Evolutionary conservation across 2,329 filamentous ascomycete genomes (phyloP).

Genomic region (Xylariaceae sp.): DNA sequence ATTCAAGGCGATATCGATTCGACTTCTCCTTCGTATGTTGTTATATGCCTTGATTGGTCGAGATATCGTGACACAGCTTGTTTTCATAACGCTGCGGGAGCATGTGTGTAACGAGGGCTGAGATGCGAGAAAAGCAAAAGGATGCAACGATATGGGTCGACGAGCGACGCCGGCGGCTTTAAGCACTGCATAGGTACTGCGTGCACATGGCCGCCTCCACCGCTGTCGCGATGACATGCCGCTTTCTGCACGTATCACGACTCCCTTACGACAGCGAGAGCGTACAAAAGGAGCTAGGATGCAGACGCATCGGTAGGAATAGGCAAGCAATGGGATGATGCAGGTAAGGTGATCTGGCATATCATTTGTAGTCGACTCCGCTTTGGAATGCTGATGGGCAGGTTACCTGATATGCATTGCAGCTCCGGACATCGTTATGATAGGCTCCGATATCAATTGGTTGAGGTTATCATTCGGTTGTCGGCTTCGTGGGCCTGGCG

Average conservation of each 20-base stretch:
- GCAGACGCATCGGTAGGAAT: constrained; percentile 4
- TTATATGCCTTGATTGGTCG: constrained; percentile 8
- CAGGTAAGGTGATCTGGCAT: constrained; percentile 13
- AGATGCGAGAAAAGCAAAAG: constrained; percentile 1
- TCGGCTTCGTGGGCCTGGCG: constrained; percentile 2
- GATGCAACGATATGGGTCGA: constrained; percentile 1
- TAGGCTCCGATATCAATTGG: constrained; percentile 16
- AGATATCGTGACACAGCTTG: not conserved
- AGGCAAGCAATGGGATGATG: constrained; percentile 11
- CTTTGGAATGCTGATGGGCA: constrained; percentile 12
- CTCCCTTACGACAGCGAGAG: constrained; percentile 1
- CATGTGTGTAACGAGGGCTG: not conserved
- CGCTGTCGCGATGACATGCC: constrained; percentile 7
- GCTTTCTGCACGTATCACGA: constrained; percentile 3
- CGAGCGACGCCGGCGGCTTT: constrained; percentile 5
- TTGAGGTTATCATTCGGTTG: constrained; percentile 7
- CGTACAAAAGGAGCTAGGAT: not conserved
- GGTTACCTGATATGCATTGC: constrained; percentile 16
- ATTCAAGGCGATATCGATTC: constrained; percentile 12
- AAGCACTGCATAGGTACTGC: constrained; percentile 8
- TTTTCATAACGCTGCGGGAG: constrained; percentile 2
- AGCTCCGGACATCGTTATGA: constrained; percentile 5
- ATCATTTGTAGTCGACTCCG: constrained; percentile 13
- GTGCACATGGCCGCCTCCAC: constrained; percentile 2
- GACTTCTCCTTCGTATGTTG: constrained; percentile 1